Base-by-base conservation (phyloP, 2,329 filamentous ascomycete genomes). In the Botrytis medusae region DNA sequence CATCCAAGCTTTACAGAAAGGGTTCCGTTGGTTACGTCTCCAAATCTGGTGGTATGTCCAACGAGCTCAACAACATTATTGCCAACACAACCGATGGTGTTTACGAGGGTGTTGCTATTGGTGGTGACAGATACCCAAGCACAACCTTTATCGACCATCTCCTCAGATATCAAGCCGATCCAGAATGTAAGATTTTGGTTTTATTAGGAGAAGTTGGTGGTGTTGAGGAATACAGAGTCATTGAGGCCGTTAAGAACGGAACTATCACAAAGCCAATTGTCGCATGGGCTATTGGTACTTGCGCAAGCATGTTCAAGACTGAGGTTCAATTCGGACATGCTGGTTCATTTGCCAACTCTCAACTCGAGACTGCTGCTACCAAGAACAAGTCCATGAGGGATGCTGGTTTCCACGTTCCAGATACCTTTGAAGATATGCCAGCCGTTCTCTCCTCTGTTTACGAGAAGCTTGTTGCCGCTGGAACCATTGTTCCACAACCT, bases 1-100 rank as follows among this genome's bases (percentile, higher is more conserved):
- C 96, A 80, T 98, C 96, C 84, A 99, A 99, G 91, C 93, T 99
- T 75, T 99, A 99, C 91, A 95, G 96, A 86, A 96, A 96, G 87
- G 96, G 96, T 81, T 98, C 96, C 80, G 95, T 99, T 79, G 96
- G 94, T 81, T 99, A 99, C 85, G 96, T 99, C 85, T 98, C 95
- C 89, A 99, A 99, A 90, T 99, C 96, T 74, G 96, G 96, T 83
- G 96, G 96, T 87, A 99, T 99, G 96, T 98, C 96, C 85, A 99
- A 99, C 89, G 96, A 99, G 88, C 87, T 99, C 82, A 99, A 99
- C 92, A 99, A 99, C 91, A 98, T 99, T 85, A 93, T 99, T 82
- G 90, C 95, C 74, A 92, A 97, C 84, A 97, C 89, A 84, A 98
- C 96, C 81, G 94, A 99, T 83, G 96, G 96, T 89, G 96, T 99